These are phyloP conservation scores for Clarireedia homoeocarpa DNA, from an alignment of 2,329 filamentous ascomycete species.

Conservation along the genomic window DNA sequence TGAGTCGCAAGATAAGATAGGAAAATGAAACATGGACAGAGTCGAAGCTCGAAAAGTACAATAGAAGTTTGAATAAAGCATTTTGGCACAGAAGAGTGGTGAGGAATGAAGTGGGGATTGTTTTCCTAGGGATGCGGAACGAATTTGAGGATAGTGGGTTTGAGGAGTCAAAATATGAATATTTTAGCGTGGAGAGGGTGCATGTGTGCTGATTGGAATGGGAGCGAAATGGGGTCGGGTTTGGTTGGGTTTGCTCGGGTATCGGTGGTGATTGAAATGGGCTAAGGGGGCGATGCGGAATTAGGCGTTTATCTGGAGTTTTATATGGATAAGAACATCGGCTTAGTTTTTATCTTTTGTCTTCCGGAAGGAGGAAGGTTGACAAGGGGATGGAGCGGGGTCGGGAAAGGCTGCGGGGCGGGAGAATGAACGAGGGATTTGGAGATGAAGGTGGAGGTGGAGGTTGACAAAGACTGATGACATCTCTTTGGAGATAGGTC, in stretches of 20 bases:
- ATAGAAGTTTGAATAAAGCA: neutral
- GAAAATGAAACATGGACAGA: neutral
- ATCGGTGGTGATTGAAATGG: neutral
- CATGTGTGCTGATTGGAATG: neutral
- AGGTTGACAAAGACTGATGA: neutral
- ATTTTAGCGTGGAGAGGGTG: neutral
- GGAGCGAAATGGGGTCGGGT: neutral
- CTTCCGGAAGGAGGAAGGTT: neutral
- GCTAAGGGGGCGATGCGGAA: neutral
- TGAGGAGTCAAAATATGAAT: neutral
- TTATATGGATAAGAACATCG: neutral
- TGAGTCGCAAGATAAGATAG: neutral
- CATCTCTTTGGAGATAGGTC: too few relatives aligned
- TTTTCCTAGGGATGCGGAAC: neutral
- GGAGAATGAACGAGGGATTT: neutral
- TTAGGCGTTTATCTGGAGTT: conserved; percentile 3
- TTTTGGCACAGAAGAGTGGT: neutral
- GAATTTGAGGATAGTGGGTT: neutral
- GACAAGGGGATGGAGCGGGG: neutral
- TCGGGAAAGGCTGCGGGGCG: neutral
- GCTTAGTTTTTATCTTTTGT: neutral
- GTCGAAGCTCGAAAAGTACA: neutral
- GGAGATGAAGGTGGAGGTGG: neutral
- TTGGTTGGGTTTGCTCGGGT: neutral
- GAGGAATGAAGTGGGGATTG: neutral